Conservation (phyloP, 306 rosid genomes). For the Phaseolus lunatus region DNA sequence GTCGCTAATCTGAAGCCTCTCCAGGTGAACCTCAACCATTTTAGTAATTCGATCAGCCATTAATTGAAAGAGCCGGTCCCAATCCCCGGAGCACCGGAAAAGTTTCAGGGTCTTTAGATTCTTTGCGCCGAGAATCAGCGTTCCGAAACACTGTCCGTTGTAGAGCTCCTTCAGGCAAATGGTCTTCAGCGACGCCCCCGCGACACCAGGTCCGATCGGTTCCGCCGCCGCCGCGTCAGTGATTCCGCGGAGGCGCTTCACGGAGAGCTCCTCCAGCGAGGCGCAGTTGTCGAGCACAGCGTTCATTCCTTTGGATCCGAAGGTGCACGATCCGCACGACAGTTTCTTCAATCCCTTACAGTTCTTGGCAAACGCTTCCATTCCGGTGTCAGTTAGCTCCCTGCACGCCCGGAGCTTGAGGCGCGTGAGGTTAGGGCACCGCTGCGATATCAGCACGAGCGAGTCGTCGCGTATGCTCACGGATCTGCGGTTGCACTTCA, state of each 20-base stretch:
- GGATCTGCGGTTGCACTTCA: conserved; percentile 93
- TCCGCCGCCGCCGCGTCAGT: conserved; percentile 66
- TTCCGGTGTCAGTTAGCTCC: conserved; percentile 76
- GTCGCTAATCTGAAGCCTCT: conserved; percentile 88
- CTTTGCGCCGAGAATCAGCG: conserved; percentile 81
- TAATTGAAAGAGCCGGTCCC: conserved; percentile 80
- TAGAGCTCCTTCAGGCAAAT: conserved; percentile 90
- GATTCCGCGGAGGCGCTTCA: conserved; percentile 88
- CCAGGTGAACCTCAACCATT: conserved; percentile 84
- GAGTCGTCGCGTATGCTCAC: conserved; percentile 78
- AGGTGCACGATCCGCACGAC: conserved; percentile 92
- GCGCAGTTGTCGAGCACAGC: conserved; percentile 82
- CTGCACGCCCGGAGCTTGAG: conserved; percentile 95
- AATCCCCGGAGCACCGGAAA: conserved; percentile 89
- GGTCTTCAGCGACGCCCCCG: conserved; percentile 65
- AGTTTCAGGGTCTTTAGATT: conserved; percentile 83
- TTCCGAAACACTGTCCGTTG: conserved; percentile 91
- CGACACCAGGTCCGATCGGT: conserved; percentile 84
- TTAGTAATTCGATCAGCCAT: conserved; percentile 52
- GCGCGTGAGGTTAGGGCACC: conserved; percentile 91
- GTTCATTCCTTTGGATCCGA: conserved; percentile 93
- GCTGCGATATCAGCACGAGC: conserved; percentile 68
- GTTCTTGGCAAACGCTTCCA: conserved; percentile 79
- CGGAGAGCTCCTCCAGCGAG: conserved; percentile 82
- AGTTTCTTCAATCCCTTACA: conserved; percentile 93